These are phyloP conservation scores for Cucumis cinereus DNA, from an alignment of 306 rosid species.

Conservation along the genomic window DNA sequence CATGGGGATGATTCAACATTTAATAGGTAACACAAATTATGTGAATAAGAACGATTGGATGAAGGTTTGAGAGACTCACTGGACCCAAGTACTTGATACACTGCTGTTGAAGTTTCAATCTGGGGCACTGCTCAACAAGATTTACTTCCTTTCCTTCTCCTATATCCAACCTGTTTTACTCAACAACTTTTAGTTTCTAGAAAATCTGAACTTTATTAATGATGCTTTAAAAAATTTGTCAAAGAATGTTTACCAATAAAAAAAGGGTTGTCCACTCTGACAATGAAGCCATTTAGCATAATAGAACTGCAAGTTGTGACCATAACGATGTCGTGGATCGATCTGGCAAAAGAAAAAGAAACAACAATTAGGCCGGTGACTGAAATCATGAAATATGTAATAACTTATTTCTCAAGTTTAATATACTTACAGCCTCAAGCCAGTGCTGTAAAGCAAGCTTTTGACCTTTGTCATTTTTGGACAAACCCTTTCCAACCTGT, in stretches of 20 bases:
- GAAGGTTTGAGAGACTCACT: conserved; percentile 7
- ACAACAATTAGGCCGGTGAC: background rate
- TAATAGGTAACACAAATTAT: background rate
- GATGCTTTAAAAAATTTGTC: background rate
- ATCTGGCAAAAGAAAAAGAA: conserved; percentile 13
- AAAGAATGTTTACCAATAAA: conserved; percentile 23
- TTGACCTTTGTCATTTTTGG: conserved; percentile 26
- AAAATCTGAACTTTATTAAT: background rate
- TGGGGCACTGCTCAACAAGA: conserved; percentile 21
- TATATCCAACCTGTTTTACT: conserved; percentile 25
- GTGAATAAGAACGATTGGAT: background rate
- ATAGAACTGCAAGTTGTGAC: conserved; percentile 31
- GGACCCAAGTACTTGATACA: conserved; percentile 35
- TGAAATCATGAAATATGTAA: background rate
- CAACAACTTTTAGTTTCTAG: background rate
- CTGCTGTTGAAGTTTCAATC: conserved; percentile 28
- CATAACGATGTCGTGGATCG: conserved; percentile 39
- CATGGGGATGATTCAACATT: background rate
- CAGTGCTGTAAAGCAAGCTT: conserved; percentile 37
- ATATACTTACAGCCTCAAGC: conserved; percentile 35
- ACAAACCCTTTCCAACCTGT: conserved; percentile 33
- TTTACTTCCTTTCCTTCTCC: conserved; percentile 36
- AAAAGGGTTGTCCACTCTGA: conserved; percentile 28
- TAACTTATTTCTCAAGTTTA: background rate
- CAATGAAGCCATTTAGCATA: conserved; percentile 26